Evolutionary conservation across 2,329 filamentous ascomycete genomes (phyloP).

Genomic region (Fusarium metavorans): DNA sequence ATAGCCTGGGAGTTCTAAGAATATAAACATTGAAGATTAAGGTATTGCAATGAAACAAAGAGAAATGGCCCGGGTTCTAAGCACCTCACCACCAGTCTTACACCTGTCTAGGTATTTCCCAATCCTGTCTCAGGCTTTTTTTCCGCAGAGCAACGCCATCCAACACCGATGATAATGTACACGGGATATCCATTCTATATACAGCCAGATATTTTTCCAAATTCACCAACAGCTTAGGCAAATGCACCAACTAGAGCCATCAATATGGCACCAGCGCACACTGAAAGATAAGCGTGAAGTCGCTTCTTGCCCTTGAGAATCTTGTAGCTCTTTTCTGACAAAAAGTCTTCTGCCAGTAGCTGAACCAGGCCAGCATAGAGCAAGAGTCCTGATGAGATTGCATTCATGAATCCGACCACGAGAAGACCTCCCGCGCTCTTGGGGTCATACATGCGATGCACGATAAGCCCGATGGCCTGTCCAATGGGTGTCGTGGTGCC

Average conservation of each 20-base stretch:
- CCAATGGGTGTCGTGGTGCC: slow-evolving; percentile 84
- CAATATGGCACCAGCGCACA: slow-evolving; percentile 72
- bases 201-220: slow-evolving; percentile 12
- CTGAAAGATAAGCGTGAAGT: slow-evolving; percentile 71
- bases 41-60: not conserved
- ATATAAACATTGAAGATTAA: not conserved
- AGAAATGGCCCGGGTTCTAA: not conserved
- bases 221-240: slow-evolving; percentile 59
- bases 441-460: slow-evolving; percentile 85
- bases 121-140: not conserved
- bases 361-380: slow-evolving; percentile 88
- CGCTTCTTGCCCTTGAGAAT: slow-evolving; percentile 72
- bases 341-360: slow-evolving; percentile 85
- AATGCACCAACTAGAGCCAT: slow-evolving; percentile 82
- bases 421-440: slow-evolving; percentile 80
- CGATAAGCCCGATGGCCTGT: slow-evolving; percentile 82
- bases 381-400: slow-evolving; percentile 82
- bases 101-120: slow-evolving; percentile 11
- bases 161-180: slow-evolving; percentile 12
- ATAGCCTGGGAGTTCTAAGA: not conserved
- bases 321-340: slow-evolving; percentile 80
- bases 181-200: slow-evolving; percentile 28
- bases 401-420: slow-evolving; percentile 90
- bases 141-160: slow-evolving; percentile 14
- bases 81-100: not conserved